Conservation (phyloP, 768 basidiomycete species). For the Rhizopogon rudus region DNA sequence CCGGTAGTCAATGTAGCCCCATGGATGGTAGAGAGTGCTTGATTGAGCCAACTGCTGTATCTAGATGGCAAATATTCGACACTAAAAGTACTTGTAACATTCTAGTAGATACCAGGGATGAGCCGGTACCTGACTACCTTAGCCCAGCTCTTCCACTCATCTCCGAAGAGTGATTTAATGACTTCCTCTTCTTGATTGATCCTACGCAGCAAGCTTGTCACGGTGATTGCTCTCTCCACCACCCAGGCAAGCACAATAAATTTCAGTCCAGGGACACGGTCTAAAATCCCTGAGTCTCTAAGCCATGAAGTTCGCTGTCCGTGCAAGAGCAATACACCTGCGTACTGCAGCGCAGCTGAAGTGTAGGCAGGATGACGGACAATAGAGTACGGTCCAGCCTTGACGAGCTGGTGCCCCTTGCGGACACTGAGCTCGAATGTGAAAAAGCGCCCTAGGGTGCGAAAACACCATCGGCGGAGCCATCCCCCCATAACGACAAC, state of each 20-base stretch:
- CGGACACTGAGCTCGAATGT: constrained; percentile 24
- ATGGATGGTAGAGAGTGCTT: background rate
- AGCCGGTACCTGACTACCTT: constrained; percentile 24
- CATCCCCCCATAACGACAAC: constrained; percentile 13
- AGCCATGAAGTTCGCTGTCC: constrained; percentile 9
- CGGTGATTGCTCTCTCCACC: background rate
- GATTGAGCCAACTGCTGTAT: background rate
- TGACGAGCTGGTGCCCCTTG: constrained; percentile 21
- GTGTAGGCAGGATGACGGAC: constrained; percentile 28
- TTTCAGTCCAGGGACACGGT: constrained; percentile 2
- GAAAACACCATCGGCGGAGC: constrained; percentile 22
- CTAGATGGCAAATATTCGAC: no score
- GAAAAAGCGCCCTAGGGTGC: constrained; percentile 20
- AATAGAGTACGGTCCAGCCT: constrained; percentile 21
- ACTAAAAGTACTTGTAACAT: background rate
- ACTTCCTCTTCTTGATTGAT: constrained; percentile 25
- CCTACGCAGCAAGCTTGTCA: constrained; percentile 1
- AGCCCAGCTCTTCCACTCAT: constrained; percentile 30
- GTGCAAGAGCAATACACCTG: constrained; percentile 2
- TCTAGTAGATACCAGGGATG: constrained; percentile 28
- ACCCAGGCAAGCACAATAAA: background rate
- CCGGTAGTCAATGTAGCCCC: no score
- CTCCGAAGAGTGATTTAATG: constrained; percentile 25
- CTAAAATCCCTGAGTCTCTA: constrained; percentile 8
- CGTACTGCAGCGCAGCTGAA: constrained; percentile 7